Evolutionary conservation across 345 rosid genomes (phyloP), one percentile per base, ranked within the genome.

Genomic region (Angophora floribunda): DNA sequence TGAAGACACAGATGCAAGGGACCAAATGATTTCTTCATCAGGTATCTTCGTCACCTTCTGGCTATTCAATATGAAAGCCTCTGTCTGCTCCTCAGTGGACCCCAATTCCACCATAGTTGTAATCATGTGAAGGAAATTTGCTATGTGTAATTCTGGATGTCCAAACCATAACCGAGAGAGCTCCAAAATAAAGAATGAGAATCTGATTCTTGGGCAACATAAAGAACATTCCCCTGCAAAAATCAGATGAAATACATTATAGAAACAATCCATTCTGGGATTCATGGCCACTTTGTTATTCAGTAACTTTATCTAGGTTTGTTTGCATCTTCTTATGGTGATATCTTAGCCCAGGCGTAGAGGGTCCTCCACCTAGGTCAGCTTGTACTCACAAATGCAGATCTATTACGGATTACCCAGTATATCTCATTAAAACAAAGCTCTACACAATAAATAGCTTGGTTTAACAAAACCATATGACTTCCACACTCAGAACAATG

Each of bases 71-170:
- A 96, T 94, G 92, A 97, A 98, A 63, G 92, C 89, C 91, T 98
- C 98, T 30, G 90, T 92, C 91, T 97, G 98, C 88, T 95, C 97
- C 94, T 93, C 90, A 16, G 92, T 88, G 89, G 95, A 92, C 70
- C 99, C 98, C 85, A 95, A 93, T 93, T 94, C 95, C 21, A 91
- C 95, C 98, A 94, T 96, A 80, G 96, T 94, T 89, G 94, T 94
- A 86, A 98, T 92, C 96, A 96, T 91, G 91, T 96, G 97, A 91
- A 97, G 99, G 90, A 98, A 97, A 95, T 96, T 97, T 85, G 99
- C 98, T 89, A 96, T 67, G 88, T 94, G 98, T 87, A 96, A 90
- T 86, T 97, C 93, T 86, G 96, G 94, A 91, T 90, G 91, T 51
- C 97, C 98, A 90, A 97, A 95, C 89, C 95, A 95, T 87, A 96